Conservation (phyloP, 1,284 basidiomycete genomes). For the Apiotrichum veenhuisii region DNA sequence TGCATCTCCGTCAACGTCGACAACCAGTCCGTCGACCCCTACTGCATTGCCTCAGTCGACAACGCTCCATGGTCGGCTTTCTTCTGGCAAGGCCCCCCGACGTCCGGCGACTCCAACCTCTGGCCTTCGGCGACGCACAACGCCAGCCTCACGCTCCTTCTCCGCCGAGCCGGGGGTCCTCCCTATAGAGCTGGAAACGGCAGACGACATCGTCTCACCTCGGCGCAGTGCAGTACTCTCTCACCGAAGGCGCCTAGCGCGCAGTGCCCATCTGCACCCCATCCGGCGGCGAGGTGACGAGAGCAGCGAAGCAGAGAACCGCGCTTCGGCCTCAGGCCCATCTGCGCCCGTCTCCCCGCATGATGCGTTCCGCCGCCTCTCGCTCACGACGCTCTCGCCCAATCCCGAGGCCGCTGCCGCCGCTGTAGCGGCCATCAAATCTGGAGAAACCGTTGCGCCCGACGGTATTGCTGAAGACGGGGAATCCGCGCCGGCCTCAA, state of each 20-base stretch:
- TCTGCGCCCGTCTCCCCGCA: neutral
- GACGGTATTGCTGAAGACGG: slow-evolving; percentile 4
- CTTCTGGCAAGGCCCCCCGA: neutral
- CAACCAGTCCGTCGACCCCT: neutral
- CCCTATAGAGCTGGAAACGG: neutral
- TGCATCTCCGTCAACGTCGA: neutral
- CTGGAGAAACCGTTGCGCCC: neutral
- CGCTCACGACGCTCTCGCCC: neutral
- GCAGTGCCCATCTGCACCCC: slow-evolving; percentile 41
- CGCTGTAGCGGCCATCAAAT: neutral
- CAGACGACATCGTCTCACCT: slow-evolving; percentile 1
- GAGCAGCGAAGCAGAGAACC: slow-evolving; percentile 7
- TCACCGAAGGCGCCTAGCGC: slow-evolving; percentile 21
- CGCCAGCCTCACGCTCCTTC: slow-evolving; percentile 4
- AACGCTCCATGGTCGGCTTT: neutral
- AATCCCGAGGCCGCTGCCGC: neutral
- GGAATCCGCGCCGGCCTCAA: neutral
- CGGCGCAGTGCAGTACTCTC: neutral
- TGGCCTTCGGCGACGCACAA: neutral
- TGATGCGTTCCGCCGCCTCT: neutral
- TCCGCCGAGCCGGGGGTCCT: neutral
- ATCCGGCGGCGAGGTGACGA: slow-evolving; percentile 20
- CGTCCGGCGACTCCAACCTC: neutral
- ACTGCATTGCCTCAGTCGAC: neutral
- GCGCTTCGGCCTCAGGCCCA: neutral